Conservation (phyloP, 2,329 filamentous ascomycete genomes). For the Clonostachys chloroleuca region DNA sequence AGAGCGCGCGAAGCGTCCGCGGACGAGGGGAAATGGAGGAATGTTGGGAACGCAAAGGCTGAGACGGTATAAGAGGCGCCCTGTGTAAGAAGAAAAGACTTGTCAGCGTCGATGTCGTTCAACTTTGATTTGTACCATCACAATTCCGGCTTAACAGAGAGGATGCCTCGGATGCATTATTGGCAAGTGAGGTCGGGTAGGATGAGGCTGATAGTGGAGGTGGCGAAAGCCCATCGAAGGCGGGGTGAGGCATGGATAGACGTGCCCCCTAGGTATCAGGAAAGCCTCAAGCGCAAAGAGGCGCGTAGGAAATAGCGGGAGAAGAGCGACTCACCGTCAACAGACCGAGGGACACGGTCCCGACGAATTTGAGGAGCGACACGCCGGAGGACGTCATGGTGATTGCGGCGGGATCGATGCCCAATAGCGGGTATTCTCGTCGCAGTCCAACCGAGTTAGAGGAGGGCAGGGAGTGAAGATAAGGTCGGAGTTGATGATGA, state of each 20-base stretch:
- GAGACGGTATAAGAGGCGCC: constrained; percentile 85
- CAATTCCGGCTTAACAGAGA: no score
- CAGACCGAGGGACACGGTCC: constrained; percentile 82
- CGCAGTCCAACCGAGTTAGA: neutral
- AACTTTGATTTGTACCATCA: no score
- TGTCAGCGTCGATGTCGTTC: no score
- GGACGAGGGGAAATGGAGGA: constrained; percentile 77
- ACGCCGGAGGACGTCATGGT: constrained; percentile 66
- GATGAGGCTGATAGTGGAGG: no score
- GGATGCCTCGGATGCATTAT: no score
- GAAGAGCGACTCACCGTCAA: constrained; percentile 63
- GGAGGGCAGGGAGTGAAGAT: neutral
- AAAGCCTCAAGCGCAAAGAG: no score
- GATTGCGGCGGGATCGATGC: neutral
- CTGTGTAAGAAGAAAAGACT: constrained; percentile 35
- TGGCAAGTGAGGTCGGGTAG: no score
- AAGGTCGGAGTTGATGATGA: neutral
- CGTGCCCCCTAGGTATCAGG: no score
- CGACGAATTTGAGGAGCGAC: constrained; percentile 85
- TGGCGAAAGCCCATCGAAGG: no score
- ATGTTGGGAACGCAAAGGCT: constrained; percentile 71
- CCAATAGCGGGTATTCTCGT: neutral
- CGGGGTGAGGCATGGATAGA: no score
- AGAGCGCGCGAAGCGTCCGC: constrained; percentile 67
- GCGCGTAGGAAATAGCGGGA: neutral